These are phyloP conservation scores for Ogataea pignaliae DNA, from an alignment of 805 yeast species.

Conservation along the genomic window DNA sequence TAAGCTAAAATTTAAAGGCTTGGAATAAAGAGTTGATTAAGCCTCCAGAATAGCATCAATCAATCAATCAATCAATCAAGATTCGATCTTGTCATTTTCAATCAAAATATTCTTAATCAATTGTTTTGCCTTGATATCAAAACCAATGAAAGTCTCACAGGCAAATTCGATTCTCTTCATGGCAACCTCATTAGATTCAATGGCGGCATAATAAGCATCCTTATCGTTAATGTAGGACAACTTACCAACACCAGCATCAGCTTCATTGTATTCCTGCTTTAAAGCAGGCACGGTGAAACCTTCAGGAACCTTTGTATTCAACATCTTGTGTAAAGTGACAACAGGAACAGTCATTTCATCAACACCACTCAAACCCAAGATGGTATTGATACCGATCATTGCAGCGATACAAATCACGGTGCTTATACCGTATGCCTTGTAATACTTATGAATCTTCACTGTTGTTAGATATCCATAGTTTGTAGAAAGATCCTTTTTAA, in stretches of 20 bases:
- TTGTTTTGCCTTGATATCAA: slow-evolving; percentile 12
- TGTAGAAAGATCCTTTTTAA: slow-evolving; percentile 18
- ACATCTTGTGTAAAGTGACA: slow-evolving; percentile 25
- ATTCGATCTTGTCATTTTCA: slow-evolving; percentile 8
- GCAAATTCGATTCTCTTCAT: slow-evolving; percentile 19
- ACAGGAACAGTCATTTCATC: slow-evolving; percentile 33
- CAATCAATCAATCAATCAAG: too few relatives aligned
- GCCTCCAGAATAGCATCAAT: too few relatives aligned
- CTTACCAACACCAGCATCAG: slow-evolving; percentile 20
- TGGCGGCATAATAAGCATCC: slow-evolving; percentile 11
- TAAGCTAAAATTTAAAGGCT: too few relatives aligned
- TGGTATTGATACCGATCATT: slow-evolving; percentile 26
- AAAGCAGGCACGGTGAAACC: slow-evolving; percentile 22
- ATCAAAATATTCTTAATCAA: slow-evolving; percentile 13
- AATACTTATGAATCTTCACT: slow-evolving; percentile 30
- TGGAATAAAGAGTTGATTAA: too few relatives aligned
- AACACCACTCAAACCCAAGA: slow-evolving; percentile 29
- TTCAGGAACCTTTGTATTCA: slow-evolving; percentile 21
- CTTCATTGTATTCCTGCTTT: slow-evolving; percentile 12
- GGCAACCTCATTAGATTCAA: slow-evolving; percentile 15
- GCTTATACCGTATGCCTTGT: slow-evolving; percentile 26
- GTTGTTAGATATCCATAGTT: slow-evolving; percentile 29
- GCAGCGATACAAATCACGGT: slow-evolving; percentile 33
- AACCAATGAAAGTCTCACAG: slow-evolving; percentile 10
- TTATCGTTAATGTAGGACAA: slow-evolving; percentile 18